phyloP scores from a whole-genome alignment of 2,329 filamentous ascomycete genomes.

The Keithomyces neogunnii region DNA sequence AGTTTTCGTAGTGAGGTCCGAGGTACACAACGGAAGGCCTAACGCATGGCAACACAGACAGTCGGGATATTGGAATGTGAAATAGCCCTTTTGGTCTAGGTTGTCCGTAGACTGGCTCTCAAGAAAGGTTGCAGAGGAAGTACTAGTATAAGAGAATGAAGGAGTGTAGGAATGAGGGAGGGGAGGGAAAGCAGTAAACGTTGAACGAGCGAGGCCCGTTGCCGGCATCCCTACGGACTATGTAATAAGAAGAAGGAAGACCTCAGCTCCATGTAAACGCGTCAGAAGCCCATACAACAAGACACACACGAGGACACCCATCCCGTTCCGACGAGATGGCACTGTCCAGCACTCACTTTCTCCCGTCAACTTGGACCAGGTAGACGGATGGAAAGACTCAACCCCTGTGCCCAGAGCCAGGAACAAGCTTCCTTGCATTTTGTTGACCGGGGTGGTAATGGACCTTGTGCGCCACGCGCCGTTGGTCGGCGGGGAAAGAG shows the following conservation, averaged over 20 bases:
- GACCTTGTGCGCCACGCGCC: background rate
- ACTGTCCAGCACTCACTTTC: background rate
- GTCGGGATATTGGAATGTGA: slow-evolving; percentile 3
- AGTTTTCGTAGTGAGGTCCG: background rate
- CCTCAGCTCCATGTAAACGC: background rate
- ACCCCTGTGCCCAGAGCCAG: background rate
- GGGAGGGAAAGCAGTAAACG: background rate
- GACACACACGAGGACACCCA: too few species aligned
- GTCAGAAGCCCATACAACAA: background rate
- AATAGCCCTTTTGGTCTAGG: background rate
- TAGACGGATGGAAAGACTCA: background rate
- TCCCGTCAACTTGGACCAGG: background rate
- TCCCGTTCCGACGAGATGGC: background rate
- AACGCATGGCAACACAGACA: background rate
- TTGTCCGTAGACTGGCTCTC: too few species aligned
- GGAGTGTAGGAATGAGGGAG: background rate
- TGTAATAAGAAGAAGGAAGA: background rate
- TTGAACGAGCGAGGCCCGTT: background rate
- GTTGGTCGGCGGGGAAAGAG: background rate
- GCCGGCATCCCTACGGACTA: background rate
- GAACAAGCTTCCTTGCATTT: slow-evolving; percentile 7
- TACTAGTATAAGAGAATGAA: background rate
- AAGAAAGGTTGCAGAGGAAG: background rate
- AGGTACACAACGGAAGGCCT: background rate
- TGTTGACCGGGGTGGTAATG: background rate